Evolutionary conservation across 2,329 filamentous ascomycete species (phyloP).

Genomic region (Fusarium duplospermum): DNA sequence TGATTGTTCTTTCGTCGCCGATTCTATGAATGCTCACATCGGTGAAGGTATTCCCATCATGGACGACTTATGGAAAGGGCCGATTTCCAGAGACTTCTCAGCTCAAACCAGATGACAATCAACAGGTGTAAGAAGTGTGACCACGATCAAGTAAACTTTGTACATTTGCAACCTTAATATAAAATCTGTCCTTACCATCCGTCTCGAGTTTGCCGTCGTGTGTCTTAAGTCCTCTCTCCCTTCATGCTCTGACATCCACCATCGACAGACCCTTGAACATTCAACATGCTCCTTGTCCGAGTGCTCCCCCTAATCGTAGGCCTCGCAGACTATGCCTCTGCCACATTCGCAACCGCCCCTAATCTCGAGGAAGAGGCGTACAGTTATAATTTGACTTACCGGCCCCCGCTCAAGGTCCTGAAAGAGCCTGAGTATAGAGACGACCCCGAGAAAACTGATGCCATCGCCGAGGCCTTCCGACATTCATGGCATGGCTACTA

Average conservation of each 20-base stretch:
- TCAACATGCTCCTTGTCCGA: not conserved
- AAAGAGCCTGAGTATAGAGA: not conserved
- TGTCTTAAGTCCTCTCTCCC: not conserved
- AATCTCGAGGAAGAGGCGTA: not conserved
- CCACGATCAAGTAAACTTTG: not conserved
- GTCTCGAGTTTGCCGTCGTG: not conserved
- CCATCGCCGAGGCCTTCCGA: constrained; percentile 74
- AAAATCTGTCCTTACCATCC: not conserved
- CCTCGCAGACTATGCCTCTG: not conserved
- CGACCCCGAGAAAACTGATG: not conserved
- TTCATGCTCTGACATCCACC: not conserved
- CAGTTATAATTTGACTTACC: not conserved
- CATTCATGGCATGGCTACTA: constrained; percentile 80
- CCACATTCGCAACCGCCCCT: not conserved
- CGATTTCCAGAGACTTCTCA: not conserved
- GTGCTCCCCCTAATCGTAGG: not conserved
- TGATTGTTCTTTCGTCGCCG: not conserved
- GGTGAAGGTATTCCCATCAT: not conserved
- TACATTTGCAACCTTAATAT: not conserved
- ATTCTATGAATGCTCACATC: not conserved
- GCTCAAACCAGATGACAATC: not conserved
- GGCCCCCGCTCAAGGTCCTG: not conserved
- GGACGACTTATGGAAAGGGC: not conserved
- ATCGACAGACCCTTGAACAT: not conserved
- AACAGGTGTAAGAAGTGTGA: not conserved